Evolutionary conservation across 108 stramenopile species (phyloP).

Genomic region (Conticribra weissflogii): DNA sequence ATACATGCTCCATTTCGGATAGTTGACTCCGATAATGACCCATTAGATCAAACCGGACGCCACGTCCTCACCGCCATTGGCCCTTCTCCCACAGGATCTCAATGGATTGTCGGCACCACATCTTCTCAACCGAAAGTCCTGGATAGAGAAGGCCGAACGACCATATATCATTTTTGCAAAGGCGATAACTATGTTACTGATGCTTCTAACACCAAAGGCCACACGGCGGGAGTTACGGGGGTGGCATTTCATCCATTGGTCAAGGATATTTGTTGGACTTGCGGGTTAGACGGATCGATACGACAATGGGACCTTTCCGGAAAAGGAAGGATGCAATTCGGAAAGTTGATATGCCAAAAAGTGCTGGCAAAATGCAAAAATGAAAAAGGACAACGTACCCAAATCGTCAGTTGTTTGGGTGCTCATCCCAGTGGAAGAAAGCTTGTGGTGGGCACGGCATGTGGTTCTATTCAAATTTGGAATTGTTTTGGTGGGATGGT

Average conservation of each 20-base stretch:
- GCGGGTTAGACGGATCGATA: slow-evolving; percentile 81
- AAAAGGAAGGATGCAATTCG: slow-evolving; percentile 74
- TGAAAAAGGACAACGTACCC: slow-evolving; percentile 61
- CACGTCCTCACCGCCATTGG: slow-evolving; percentile 44
- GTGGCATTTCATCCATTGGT: slow-evolving; percentile 90
- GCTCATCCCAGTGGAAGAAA: slow-evolving; percentile 68
- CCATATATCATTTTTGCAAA: slow-evolving; percentile 73
- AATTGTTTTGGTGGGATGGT: slow-evolving; percentile 48
- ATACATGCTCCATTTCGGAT: slow-evolving; percentile 43
- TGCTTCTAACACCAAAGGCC: slow-evolving; percentile 82
- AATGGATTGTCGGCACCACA: slow-evolving; percentile 77
- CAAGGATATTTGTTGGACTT: slow-evolving; percentile 71
- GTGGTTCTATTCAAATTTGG: slow-evolving; percentile 89
- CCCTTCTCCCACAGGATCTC: slow-evolving; percentile 68
- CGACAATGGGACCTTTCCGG: slow-evolving; percentile 87
- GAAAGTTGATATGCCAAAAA: slow-evolving; percentile 78
- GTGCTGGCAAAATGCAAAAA: slow-evolving; percentile 63
- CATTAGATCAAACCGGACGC: slow-evolving; percentile 46
- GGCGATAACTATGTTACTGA: slow-evolving; percentile 91
- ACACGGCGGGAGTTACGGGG: slow-evolving; percentile 81
- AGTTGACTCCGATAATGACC: slow-evolving; percentile 51
- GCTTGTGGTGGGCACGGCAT: slow-evolving; percentile 77
- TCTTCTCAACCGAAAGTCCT: slow-evolving; percentile 82
- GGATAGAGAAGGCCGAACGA: slow-evolving; percentile 79
- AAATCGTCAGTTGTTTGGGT: slow-evolving; percentile 55